phyloP scores from a whole-genome alignment of 352 stramenopile genomes.

The Blastocystis sp. region DNA sequence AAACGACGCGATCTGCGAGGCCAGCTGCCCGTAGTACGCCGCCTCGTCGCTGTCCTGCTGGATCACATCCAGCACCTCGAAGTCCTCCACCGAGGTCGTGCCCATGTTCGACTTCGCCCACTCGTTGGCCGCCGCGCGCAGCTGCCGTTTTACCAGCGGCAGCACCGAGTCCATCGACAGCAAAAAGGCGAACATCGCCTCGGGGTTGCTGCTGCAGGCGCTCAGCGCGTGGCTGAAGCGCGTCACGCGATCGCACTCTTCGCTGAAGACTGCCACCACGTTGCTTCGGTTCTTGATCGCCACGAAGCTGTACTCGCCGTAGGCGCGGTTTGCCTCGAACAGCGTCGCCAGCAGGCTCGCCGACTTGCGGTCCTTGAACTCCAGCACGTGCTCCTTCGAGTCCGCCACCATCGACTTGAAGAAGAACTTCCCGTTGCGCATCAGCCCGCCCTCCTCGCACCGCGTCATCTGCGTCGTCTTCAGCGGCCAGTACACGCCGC shows the following conservation, averaged over 20 bases:
- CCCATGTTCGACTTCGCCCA: conserved; percentile 47
- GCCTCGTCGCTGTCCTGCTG: conserved; percentile 39
- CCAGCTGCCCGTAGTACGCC: conserved; percentile 19
- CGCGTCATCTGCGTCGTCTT: conserved; percentile 5
- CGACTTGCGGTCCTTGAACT: conserved; percentile 14
- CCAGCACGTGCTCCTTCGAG: background rate
- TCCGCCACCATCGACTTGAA: conserved; percentile 51
- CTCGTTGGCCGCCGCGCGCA: conserved; percentile 41
- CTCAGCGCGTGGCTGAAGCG: conserved; percentile 33
- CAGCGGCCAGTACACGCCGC: conserved; percentile 49
- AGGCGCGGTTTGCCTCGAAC: background rate
- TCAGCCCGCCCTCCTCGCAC: background rate
- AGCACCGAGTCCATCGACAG: conserved; percentile 34
- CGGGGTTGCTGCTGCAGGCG: conserved; percentile 19
- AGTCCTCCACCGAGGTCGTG: conserved; percentile 19
- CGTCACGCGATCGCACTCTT: conserved; percentile 32
- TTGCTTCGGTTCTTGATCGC: conserved; percentile 31
- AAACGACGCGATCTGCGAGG: conserved; percentile 39
- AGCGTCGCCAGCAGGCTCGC: background rate
- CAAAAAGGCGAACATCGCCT: conserved; percentile 36
- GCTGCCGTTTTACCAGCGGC: conserved; percentile 51
- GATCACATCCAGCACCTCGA: conserved; percentile 53
- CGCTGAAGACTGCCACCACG: conserved; percentile 38
- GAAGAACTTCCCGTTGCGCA: conserved; percentile 10
- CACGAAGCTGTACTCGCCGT: conserved; percentile 26